These are phyloP conservation scores for Hypsizygus marmoreus DNA, from an alignment of 768 basidiomycete genomes.

Conservation along the genomic window DNA sequence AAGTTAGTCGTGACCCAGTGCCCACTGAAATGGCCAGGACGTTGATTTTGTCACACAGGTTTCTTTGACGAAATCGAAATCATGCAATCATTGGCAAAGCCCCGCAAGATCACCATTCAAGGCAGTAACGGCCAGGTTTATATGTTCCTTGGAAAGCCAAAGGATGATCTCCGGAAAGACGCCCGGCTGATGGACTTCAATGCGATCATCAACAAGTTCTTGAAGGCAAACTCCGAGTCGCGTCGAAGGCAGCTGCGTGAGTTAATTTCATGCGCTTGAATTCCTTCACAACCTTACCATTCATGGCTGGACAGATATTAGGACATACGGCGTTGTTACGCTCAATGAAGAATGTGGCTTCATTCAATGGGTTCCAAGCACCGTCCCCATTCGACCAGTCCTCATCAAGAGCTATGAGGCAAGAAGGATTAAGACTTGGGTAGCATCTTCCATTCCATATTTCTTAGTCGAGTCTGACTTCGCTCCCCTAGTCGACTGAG, in stretches of 20 bases:
- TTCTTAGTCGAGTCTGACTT: background rate
- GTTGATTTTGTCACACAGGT: conserved; percentile 38
- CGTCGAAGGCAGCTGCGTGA: conserved; percentile 86
- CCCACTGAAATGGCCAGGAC: background rate
- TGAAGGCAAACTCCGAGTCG: conserved; percentile 93
- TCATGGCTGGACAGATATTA: conserved; percentile 62
- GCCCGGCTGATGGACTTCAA: conserved; percentile 98
- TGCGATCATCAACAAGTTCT: conserved; percentile 92
- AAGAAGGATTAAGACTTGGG: conserved; percentile 42
- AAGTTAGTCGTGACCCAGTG: conserved; percentile 49
- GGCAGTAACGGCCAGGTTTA: conserved; percentile 85
- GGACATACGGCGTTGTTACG: conserved; percentile 98
- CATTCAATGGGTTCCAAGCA: conserved; percentile 98
- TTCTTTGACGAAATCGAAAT: conserved; percentile 84
- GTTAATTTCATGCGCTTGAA: conserved; percentile 27
- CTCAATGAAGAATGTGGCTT: conserved; percentile 97
- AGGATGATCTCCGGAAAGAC: conserved; percentile 97
- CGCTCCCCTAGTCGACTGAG: conserved; percentile 39
- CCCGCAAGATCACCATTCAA: conserved; percentile 84
- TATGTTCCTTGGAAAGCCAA: conserved; percentile 94
- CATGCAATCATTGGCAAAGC: conserved; percentile 90
- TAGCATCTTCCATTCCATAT: conserved; percentile 16
- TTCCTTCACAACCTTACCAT: background rate
- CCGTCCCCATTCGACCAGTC: conserved; percentile 77
- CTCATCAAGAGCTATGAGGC: conserved; percentile 67